Percentiles rank a stretch among this genome's conserved stretches.
phyloP scores from a whole-genome alignment of 805 yeast genomes.

The Hanseniaspora pseudoguilliermondii region DNA sequence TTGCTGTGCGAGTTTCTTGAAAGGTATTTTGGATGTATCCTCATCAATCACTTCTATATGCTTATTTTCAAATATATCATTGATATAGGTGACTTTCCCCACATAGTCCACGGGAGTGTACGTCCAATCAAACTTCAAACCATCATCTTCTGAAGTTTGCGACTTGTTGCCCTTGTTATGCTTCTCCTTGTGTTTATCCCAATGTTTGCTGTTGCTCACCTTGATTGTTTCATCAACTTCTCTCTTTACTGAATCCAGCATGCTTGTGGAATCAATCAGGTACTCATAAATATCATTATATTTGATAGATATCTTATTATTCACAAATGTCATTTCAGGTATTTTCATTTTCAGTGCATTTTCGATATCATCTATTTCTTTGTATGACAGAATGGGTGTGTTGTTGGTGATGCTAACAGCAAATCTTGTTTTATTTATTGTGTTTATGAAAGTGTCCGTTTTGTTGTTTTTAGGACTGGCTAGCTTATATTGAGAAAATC shows the following conservation, averaged over 20 bases:
- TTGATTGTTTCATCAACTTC: slow-evolving; percentile 46
- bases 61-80: slow-evolving; percentile 13
- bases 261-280: slow-evolving; percentile 65
- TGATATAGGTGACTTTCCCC: slow-evolving; percentile 36
- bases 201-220: slow-evolving; percentile 49
- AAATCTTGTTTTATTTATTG: neutral
- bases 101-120: slow-evolving; percentile 60
- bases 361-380: slow-evolving; percentile 59
- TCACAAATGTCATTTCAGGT: slow-evolving; percentile 97
- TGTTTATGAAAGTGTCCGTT: neutral
- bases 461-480: neutral
- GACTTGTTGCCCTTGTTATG: slow-evolving; percentile 29
- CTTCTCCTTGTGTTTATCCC: slow-evolving; percentile 23
- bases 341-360: slow-evolving; percentile 55
- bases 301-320: slow-evolving; percentile 48
- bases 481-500: neutral
- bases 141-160: slow-evolving; percentile 31
- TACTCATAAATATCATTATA: slow-evolving; percentile 22
- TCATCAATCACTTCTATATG: neutral
- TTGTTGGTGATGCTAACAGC: neutral
- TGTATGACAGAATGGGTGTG: slow-evolving; percentile 14
- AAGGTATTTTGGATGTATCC: slow-evolving; percentile 39
- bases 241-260: slow-evolving; percentile 38
- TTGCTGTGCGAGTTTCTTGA: slow-evolving; percentile 52
- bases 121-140: slow-evolving; percentile 93